Conservation (phyloP, 106 monocot species). For the Phalaenopsis equestris region DNA sequence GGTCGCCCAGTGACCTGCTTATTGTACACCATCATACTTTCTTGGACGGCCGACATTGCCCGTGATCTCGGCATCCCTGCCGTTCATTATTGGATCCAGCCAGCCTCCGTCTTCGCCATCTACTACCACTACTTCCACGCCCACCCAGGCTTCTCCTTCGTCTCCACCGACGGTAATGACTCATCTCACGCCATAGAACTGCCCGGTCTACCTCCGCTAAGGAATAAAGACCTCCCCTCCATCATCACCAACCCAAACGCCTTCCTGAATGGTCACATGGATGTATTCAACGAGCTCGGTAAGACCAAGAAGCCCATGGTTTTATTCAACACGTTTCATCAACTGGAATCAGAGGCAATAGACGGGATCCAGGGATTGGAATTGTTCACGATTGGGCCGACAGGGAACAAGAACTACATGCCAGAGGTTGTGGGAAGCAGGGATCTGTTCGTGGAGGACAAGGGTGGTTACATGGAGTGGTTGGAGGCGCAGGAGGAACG, state of each 20-base stretch:
- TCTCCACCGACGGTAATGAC: background rate
- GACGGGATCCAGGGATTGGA: background rate
- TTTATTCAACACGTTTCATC: background rate
- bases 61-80: slow-evolving; percentile 23
- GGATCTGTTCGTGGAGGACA: background rate
- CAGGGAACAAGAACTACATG: background rate
- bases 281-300: background rate
- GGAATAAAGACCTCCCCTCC: background rate
- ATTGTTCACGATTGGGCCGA: background rate
- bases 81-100: slow-evolving; percentile 53
- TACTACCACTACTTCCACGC: slow-evolving; percentile 46
- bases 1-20: slow-evolving; percentile 34
- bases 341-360: background rate
- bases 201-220: slow-evolving; percentile 8
- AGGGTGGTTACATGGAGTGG: background rate
- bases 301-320: background rate
- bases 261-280: slow-evolving; percentile 15
- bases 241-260: background rate
- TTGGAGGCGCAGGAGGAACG: background rate
- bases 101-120: slow-evolving; percentile 42
- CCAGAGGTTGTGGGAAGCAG: background rate
- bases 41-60: slow-evolving; percentile 40
- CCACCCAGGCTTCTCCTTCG: slow-evolving; percentile 4
- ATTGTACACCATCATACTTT: slow-evolving; percentile 29
- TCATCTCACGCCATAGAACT: background rate